Percentiles rank a stretch among this genome's conserved stretches.
Conservation (phyloP, 805 yeast genomes). For the Yarrowia divulgata region DNA sequence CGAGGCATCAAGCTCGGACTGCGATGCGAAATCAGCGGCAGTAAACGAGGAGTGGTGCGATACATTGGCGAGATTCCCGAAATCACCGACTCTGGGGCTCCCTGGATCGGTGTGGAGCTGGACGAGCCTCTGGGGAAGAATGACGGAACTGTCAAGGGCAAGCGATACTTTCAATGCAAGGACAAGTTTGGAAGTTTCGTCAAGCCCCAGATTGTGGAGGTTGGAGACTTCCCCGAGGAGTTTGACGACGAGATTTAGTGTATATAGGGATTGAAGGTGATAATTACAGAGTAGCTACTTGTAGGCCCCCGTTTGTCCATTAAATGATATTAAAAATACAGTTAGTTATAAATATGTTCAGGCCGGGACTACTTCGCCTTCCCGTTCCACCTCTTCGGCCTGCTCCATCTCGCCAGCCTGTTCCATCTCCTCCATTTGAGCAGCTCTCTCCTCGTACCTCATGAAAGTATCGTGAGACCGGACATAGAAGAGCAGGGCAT, state of each 20-base stretch:
- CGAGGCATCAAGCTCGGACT: constrained; percentile 55
- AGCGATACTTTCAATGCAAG: constrained; percentile 62
- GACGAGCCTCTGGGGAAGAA: constrained; percentile 89
- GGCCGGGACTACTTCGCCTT: not conserved
- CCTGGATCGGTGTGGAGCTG: constrained; percentile 86
- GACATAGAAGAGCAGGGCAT: constrained; percentile 75
- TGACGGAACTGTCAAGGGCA: constrained; percentile 74
- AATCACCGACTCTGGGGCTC: constrained; percentile 56
- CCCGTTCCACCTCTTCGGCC: not conserved
- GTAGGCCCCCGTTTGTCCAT: not conserved
- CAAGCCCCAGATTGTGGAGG: constrained; percentile 69
- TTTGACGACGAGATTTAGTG: constrained; percentile 55
- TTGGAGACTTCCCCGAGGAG: constrained; percentile 71
- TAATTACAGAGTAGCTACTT: too few relatives aligned
- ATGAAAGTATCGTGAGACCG: constrained; percentile 55
- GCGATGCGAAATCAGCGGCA: constrained; percentile 50
- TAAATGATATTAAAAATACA: constrained; percentile 22
- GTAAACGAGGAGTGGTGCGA: constrained; percentile 65
- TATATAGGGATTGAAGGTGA: too few relatives aligned
- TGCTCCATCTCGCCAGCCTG: not conserved
- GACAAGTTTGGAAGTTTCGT: constrained; percentile 78
- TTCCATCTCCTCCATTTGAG: constrained; percentile 3
- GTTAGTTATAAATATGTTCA: constrained; percentile 28
- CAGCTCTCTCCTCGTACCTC: constrained; percentile 17
- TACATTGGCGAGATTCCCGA: constrained; percentile 73